Evolutionary conservation across 352 stramenopile species (phyloP), one percentile per base, ranked within the genome.

Genomic region (Phytophthora citrophthora): DNA sequence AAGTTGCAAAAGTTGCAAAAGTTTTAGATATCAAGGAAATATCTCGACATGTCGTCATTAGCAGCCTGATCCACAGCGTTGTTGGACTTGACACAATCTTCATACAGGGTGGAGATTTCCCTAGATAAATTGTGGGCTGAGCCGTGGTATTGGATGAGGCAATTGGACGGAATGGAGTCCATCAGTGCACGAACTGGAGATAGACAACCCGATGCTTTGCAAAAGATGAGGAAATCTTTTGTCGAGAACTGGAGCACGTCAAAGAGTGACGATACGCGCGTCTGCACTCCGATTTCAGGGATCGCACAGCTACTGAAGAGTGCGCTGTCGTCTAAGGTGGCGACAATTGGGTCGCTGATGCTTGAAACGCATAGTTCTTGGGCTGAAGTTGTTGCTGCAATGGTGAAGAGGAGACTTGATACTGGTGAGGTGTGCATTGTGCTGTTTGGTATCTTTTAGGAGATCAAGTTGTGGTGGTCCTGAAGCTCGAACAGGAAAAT

Each of bases 261-360:
- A 31, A 82, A 77, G 15, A 86, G 53, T 26, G 50, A 70, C 41
- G 62, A 72, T 24, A 88, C 53, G 31, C 68, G 71, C 41, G 75
- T 84, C 0, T 68, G 74, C 45, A 71, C 63, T 31, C 74, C 68
- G n/a, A 68, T 48, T 54, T 74, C 65, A 3, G 38, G 13, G 0
- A 48, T 48, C 12, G 65, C 74, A 31, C 79, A 88, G 29, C 56
- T 74, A 66, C 72, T 74, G 51, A 79, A 82, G 51, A 79, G 70
- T n/a, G 65, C 71, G 15, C 51, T 41, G 51, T 86, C 74, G 56
- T 74, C 66, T 24, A 83, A 24, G 16, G 67, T 63, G 2, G 74
- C 61, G 12, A 80, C 54, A 31, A 74, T 74, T 12, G 47, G 38
- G 3, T 70, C 58, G 40, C 54, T 76, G 15, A 84, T 51, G 24